Conservation (phyloP, 2,329 filamentous ascomycete genomes). For the Microascus cirrosus region DNA sequence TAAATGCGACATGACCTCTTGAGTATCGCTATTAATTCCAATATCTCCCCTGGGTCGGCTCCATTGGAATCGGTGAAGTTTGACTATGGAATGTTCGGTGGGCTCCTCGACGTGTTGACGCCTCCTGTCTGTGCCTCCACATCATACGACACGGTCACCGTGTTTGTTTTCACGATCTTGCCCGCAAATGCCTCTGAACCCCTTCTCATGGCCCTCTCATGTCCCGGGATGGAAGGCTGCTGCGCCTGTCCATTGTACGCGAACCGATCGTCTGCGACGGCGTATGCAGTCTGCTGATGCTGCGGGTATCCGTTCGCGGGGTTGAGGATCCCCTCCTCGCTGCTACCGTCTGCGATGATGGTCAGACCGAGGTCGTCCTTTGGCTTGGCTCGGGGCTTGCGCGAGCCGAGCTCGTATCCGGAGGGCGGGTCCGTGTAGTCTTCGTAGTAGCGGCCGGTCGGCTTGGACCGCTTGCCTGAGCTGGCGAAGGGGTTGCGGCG, state of each 20-base stretch:
- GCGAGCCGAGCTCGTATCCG: slow-evolving; percentile 6
- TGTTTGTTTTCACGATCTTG: not conserved
- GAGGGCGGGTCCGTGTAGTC: slow-evolving; percentile 2
- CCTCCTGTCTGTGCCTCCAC: not conserved
- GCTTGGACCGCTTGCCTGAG: not conserved
- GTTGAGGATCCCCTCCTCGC: slow-evolving; percentile 9
- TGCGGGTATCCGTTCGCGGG: not conserved
- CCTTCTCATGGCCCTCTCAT: no score
- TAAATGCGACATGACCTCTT: no score
- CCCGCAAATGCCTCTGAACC: not conserved
- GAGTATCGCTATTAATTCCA: no score
- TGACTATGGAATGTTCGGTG: no score
- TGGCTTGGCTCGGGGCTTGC: slow-evolving; percentile 5
- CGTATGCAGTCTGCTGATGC: not conserved
- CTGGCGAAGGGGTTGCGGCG: slow-evolving; percentile 9
- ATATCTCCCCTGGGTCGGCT: no score
- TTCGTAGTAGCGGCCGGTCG: slow-evolving; percentile 2
- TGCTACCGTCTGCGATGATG: slow-evolving; percentile 7
- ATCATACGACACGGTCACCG: slow-evolving; percentile 1
- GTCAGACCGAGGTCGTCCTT: slow-evolving; percentile 8
- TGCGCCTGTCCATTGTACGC: no score
- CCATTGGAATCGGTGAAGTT: no score
- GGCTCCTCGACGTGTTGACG: not conserved
- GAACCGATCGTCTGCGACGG: not conserved
- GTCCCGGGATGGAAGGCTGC: no score